Percentiles rank a stretch among this genome's conserved stretches.
These are phyloP conservation scores for Pistacia integerrima DNA, from an alignment of 345 rosid species.

Conservation along the genomic window DNA sequence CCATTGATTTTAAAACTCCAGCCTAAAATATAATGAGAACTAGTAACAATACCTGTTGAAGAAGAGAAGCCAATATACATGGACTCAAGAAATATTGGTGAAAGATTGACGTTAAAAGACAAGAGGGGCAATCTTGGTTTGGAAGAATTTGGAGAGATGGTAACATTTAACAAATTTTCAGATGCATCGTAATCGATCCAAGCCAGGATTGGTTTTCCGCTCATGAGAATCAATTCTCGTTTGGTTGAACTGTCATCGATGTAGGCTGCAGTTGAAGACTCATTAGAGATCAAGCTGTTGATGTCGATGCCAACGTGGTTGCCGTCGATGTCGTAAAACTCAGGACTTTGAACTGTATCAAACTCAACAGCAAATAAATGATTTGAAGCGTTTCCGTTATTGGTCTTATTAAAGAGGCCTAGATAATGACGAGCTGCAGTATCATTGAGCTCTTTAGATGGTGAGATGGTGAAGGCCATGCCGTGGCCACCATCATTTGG, in stretches of 20 bases:
- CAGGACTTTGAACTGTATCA: conserved; percentile 32
- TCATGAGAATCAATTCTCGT: conserved; percentile 31
- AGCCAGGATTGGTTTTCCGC: conserved; percentile 45
- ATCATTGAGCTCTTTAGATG: conserved; percentile 18
- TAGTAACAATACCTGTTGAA: too few relatives aligned
- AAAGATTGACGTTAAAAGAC: conserved; percentile 17
- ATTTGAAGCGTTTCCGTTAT: not conserved
- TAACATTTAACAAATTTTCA: conserved; percentile 39
- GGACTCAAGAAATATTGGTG: too few relatives aligned
- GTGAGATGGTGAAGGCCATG: conserved; percentile 17
- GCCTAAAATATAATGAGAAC: too few relatives aligned
- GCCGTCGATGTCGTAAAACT: conserved; percentile 41
- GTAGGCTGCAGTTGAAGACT: conserved; percentile 41
- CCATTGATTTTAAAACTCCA: too few relatives aligned
- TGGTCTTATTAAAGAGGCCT: not conserved
- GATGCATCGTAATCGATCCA: conserved; percentile 64
- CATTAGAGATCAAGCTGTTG: conserved; percentile 38
- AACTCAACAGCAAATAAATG: conserved; percentile 40
- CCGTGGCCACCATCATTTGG: too few relatives aligned
- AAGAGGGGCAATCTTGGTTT: conserved; percentile 51
- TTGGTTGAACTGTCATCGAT: conserved; percentile 19
- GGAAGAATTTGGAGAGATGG: conserved; percentile 37
- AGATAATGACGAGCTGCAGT: conserved; percentile 17
- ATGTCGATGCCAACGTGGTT: conserved; percentile 66
- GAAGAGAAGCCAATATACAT: too few relatives aligned